A percentile compares a stretch with the other conserved stretches of the same genome.
Evolutionary conservation across 345 rosid genomes (phyloP).

Genomic region (Gossypium ekmanianum): DNA sequence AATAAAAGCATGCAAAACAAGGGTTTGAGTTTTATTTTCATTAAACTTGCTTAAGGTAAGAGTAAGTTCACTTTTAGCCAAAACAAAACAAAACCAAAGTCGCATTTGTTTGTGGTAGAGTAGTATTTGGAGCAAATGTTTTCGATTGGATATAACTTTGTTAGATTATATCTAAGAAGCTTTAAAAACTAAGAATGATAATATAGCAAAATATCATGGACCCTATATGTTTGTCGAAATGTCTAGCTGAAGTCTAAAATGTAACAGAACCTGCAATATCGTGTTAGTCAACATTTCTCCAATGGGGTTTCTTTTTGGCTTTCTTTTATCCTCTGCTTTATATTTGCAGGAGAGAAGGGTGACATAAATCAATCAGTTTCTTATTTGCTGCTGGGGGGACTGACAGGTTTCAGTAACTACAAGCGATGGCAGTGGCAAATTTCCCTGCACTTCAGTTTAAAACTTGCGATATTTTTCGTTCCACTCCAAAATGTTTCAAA

Average conservation of each 20-base stretch:
- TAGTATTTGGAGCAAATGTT: not conserved
- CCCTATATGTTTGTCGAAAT: conserved; percentile 1
- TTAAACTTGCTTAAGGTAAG: not conserved
- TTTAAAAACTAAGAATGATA: too few species aligned
- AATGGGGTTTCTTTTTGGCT: not conserved
- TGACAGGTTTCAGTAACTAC: not conserved
- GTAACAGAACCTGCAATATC: conserved; percentile 4
- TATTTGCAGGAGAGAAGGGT: conserved; percentile 14
- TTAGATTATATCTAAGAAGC: not conserved
- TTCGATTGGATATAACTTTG: not conserved
- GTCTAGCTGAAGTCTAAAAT: not conserved
- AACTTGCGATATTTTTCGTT: conserved; percentile 29
- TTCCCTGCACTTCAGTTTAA: conserved; percentile 30
- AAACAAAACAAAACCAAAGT: too few species aligned
- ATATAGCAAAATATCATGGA: not conserved
- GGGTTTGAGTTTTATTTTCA: too few species aligned
- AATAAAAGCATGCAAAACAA: too few species aligned
- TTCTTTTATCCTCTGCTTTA: not conserved
- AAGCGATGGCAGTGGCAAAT: conserved; percentile 23
- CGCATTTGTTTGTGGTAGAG: not conserved
- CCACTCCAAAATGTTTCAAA: conserved; percentile 12
- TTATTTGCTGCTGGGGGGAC: not conserved
- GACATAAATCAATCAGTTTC: not conserved
- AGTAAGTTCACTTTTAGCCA: not conserved
- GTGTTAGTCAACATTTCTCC: conserved; percentile 31